A percentile compares a stretch with the other conserved stretches of the same genome.
These are phyloP conservation scores for Venturia effusa DNA, from an alignment of 2,329 filamentous ascomycete genomes.

Conservation along the genomic window DNA sequence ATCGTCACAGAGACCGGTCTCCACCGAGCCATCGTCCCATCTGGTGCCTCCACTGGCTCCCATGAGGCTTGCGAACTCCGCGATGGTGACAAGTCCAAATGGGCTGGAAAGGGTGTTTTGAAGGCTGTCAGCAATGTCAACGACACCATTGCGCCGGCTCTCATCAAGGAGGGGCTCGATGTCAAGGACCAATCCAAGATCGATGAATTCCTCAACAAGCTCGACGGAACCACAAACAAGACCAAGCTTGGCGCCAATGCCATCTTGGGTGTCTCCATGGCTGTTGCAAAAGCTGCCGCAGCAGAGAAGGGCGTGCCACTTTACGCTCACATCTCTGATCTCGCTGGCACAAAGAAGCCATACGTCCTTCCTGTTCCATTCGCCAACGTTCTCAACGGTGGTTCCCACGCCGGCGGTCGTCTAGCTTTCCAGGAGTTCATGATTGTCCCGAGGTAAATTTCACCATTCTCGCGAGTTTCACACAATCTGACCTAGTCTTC, in stretches of 20 bases:
- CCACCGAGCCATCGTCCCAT: slow-evolving; percentile 95
- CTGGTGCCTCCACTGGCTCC: slow-evolving; percentile 73
- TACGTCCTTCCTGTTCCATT: slow-evolving; percentile 48
- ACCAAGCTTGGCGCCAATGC: slow-evolving; percentile 48
- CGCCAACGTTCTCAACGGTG: slow-evolving; percentile 51
- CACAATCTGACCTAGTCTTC: slow-evolving; percentile 15
- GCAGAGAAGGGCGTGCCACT: slow-evolving; percentile 45
- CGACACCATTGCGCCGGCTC: slow-evolving; percentile 41
- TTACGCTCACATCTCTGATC: slow-evolving; percentile 46
- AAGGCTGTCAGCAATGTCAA: slow-evolving; percentile 47
- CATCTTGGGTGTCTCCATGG: slow-evolving; percentile 50
- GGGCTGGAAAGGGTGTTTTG: slow-evolving; percentile 44
- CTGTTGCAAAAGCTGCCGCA: slow-evolving; percentile 46
- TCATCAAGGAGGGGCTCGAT: slow-evolving; percentile 43
- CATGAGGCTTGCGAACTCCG: slow-evolving; percentile 44
- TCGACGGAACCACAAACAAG: slow-evolving; percentile 51
- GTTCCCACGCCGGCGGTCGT: slow-evolving; percentile 94
- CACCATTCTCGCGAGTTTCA: neutral
- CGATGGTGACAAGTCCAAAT: slow-evolving; percentile 42
- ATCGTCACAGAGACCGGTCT: slow-evolving; percentile 92
- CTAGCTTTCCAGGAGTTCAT: slow-evolving; percentile 52
- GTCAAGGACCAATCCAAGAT: slow-evolving; percentile 45
- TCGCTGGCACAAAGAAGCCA: slow-evolving; percentile 41
- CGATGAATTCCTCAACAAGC: slow-evolving; percentile 41
- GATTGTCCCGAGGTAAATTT: slow-evolving; percentile 38